Evolutionary conservation across 371 early-diverging fungal species (phyloP).

Genomic region (Circinella minor): DNA sequence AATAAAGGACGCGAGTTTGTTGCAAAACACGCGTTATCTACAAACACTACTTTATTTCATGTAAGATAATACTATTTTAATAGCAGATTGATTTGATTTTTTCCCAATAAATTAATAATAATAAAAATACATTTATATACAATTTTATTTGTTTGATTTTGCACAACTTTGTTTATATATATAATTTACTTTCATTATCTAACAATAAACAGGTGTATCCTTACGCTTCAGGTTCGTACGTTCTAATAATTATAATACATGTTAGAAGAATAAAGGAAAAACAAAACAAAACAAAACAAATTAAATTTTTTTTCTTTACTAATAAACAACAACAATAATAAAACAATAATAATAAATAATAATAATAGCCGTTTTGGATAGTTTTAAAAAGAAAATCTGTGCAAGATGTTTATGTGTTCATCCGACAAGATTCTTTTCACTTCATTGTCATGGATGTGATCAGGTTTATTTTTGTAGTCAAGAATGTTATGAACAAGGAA

Average conservation of each 20-base stretch:
- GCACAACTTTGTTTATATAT: too few relatives aligned
- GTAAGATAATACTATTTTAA: slow-evolving; percentile 12
- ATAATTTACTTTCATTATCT: background rate
- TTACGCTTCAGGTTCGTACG: slow-evolving; percentile 29
- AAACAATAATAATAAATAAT: slow-evolving; percentile 5
- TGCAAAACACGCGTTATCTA: slow-evolving; percentile 15
- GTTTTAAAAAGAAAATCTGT: slow-evolving; percentile 49
- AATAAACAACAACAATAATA: slow-evolving; percentile 5
- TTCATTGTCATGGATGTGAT: slow-evolving; percentile 52
- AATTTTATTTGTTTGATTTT: too few relatives aligned
- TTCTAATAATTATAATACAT: too few relatives aligned
- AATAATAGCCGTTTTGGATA: slow-evolving; percentile 45
- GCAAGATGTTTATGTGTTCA: slow-evolving; percentile 49
- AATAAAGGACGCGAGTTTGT: slow-evolving; percentile 34
- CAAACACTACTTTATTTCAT: slow-evolving; percentile 19
- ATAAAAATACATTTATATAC: too few relatives aligned
- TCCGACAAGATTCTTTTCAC: slow-evolving; percentile 36
- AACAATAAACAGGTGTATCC: slow-evolving; percentile 26
- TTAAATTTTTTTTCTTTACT: too few relatives aligned
- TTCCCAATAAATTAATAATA: too few relatives aligned
- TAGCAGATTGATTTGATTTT: too few relatives aligned
- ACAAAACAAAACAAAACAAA: background rate
- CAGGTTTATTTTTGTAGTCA: slow-evolving; percentile 54
- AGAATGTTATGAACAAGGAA: slow-evolving; percentile 30
- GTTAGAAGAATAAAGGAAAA: too few relatives aligned